Base-by-base conservation (phyloP, 495 filamentous ascomycete species). In the Penicillium crystallinum region DNA sequence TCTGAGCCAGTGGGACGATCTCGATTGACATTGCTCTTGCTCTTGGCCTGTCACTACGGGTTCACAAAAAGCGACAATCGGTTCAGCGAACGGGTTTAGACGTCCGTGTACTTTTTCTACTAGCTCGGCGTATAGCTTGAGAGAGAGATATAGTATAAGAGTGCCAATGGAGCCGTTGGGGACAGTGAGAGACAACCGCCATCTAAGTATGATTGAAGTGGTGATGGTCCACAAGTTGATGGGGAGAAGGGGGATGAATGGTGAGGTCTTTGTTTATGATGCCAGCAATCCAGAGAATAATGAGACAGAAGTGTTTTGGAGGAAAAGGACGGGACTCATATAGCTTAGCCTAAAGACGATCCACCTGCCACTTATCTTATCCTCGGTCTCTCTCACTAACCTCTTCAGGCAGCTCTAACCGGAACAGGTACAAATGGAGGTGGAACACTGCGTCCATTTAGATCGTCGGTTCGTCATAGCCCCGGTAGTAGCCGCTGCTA, bases 1-100 rank as follows among this genome's bases (percentile, higher is more conserved):
- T 62, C 64, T 79, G 71, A 15, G 72, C 73, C 54, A 87, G 68
- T 33, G 67, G 75, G 35, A 75, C 65, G 58, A 87, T 77, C 46
- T 74, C 60, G 57, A 86, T 74, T 44, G 79, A 65, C 81, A 84
- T 85, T 42, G 44, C 69, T 29, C 35, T 27, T 41, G 12, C 9
- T 27, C 23, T 21, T 39, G 40, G 39, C 29, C 48, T 57, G 54
- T 50, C 49, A 58, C 62, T 65, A 65, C 57, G 36, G 46, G 50
- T 44, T 57, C 52, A 30, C 21, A 36, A 53, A 54, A 37, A 38
- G 39, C 36, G 39, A 50, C 39, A n/a, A 33, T 40, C 25, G 22
- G 19, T 35, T 61, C 34, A 65, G 39, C 58, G 59, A 29, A 58
- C 48, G 11, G 46, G 54, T 61, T 61, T 62, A 60, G 54, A 56